Evolutionary conservation across 2,329 filamentous ascomycete species (phyloP).

Genomic region (Clarireedia paspali): DNA sequence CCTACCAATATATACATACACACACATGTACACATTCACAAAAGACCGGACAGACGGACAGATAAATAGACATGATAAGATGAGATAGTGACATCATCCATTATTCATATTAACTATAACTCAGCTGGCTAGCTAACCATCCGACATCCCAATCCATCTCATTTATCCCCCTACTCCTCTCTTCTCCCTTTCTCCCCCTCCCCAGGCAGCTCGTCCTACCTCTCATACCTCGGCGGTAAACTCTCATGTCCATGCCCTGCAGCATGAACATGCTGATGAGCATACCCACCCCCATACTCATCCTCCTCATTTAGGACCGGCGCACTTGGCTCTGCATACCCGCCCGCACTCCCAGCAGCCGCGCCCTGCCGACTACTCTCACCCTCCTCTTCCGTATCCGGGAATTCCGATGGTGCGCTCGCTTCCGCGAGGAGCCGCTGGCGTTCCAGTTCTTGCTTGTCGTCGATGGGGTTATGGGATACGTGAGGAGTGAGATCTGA

Average conservation of each 20-base stretch:
- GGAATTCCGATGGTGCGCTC: constrained; percentile 45
- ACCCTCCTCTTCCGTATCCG: constrained; percentile 37
- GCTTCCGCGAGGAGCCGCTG: constrained; percentile 43
- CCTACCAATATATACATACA: no score
- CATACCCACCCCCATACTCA: constrained; percentile 33
- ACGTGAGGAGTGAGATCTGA: constrained; percentile 18
- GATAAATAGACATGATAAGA: no score
- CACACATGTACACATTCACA: no score
- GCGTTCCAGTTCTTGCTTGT: constrained; percentile 62
- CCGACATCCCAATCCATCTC: neutral
- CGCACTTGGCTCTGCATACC: constrained; percentile 41
- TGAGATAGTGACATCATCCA: neutral
- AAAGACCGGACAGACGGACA: no score
- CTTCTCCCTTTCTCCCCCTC: neutral
- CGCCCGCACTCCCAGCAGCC: neutral
- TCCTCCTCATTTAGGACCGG: constrained; percentile 50
- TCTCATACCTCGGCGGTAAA: constrained; percentile 28
- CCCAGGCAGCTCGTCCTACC: neutral
- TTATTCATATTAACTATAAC: neutral
- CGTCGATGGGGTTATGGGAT: constrained; percentile 42
- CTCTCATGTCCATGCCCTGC: constrained; percentile 15
- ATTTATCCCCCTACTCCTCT: neutral
- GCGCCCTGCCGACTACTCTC: constrained; percentile 15
- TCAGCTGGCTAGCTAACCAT: no score
- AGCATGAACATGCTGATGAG: constrained; percentile 12